These are phyloP conservation scores for Brasilioporus rufonigricans DNA, from an alignment of 768 basidiomycete species.

Conservation along the genomic window DNA sequence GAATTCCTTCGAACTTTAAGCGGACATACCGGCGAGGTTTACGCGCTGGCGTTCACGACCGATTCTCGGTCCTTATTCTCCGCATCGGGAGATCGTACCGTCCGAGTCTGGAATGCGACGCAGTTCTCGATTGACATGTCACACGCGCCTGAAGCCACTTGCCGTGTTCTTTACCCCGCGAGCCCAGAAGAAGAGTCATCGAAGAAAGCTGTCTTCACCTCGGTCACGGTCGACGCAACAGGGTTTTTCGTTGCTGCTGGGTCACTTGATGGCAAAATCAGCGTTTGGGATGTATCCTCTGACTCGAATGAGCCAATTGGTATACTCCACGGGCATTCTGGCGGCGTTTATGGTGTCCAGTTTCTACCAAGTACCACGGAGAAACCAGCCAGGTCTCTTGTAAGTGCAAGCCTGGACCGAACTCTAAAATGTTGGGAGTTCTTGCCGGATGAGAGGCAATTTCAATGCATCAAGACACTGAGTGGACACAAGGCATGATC, in stretches of 20 bases:
- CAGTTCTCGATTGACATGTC: slow-evolving; percentile 21
- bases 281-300: slow-evolving; percentile 49
- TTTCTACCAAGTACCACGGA: slow-evolving; percentile 23
- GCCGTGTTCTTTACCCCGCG: slow-evolving; percentile 21
- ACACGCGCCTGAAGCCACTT: slow-evolving; percentile 17
- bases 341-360: slow-evolving; percentile 32
- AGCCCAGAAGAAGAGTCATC: slow-evolving; percentile 13
- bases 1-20: slow-evolving; percentile 29
- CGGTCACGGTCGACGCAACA: slow-evolving; percentile 26
- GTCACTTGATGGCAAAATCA: slow-evolving; percentile 48
- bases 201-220: slow-evolving; percentile 30
- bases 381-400: slow-evolving; percentile 30
- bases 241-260: slow-evolving; percentile 51
- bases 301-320: slow-evolving; percentile 29
- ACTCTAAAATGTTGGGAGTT: slow-evolving; percentile 48
- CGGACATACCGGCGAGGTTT: slow-evolving; percentile 36
- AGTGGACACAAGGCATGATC: slow-evolving; percentile 27
- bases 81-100: slow-evolving; percentile 35
- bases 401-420: slow-evolving; percentile 30
- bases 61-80: slow-evolving; percentile 36
- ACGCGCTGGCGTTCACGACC: slow-evolving; percentile 34
- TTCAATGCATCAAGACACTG: slow-evolving; percentile 31
- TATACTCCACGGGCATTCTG: slow-evolving; percentile 26
- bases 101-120: slow-evolving; percentile 35
- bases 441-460: slow-evolving; percentile 21